Evolutionary conservation across 495 filamentous ascomycete genomes (phyloP), one percentile per base, ranked within the genome.

Genomic region (Pyronema omphalodes): DNA sequence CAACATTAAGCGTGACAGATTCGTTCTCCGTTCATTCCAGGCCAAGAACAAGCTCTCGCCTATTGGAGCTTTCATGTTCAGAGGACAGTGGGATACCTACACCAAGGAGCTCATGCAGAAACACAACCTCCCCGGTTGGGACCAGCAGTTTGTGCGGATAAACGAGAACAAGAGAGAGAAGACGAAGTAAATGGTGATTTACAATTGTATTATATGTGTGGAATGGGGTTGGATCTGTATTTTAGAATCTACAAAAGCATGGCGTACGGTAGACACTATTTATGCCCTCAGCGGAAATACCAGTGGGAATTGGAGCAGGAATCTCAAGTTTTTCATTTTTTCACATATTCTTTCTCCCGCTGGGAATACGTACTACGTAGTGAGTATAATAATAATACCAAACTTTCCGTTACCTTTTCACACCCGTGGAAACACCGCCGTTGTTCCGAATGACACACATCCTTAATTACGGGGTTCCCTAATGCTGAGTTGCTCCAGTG

Each of bases 1-100:
- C 23, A 70, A 59, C 19, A 51, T 66, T 6, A 46, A 66, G 43
- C 69, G 86, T 39, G 78, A 88, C 37, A 74, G 72, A 14, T 89
- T 87, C 65, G 79, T 72, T 56, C 67, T 93, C 55, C 77, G 86
- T 58, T 73, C 74, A 43, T 82, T 93, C 62, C 75, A 79, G 58
- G 73, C 79, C 61, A 80, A 78, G 58, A 76, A 82, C 63, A 66
- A 69, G 37, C 70, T 94, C 41, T 74, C 74, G 53, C 74, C 88
- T 6, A 81, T 94, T 37, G 91, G 91, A 51, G 81, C 84, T 36
- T 80, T 76, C 65, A 69, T 99, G 61, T 99, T 94, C 78, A 79
- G 91, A 56, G 81, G 76, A 58, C 67, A 81, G 56, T 99, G 88
- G 86, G 91, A 99, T 66, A 83, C 86, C 40, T 74, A 76, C 52